A percentile compares a stretch with the other conserved stretches of the same genome.
phyloP scores from a whole-genome alignment of 495 filamentous ascomycete species.

The Tetracladium marchalianum region DNA sequence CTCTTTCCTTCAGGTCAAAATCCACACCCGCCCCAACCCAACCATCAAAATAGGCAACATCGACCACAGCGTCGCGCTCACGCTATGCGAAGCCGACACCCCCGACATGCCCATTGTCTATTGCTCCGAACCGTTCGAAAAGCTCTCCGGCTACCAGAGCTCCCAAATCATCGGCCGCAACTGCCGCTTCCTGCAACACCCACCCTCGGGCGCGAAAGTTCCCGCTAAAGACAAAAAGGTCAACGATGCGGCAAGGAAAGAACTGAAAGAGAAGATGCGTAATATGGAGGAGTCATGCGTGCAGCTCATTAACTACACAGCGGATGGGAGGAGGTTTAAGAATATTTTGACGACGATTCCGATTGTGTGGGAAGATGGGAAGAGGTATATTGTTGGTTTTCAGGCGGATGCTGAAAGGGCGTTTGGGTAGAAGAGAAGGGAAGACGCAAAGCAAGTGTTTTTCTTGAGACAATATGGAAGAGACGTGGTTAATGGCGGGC shows the following conservation, averaged over 20 bases:
- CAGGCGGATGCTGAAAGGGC: conserved; percentile 20
- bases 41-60: conserved; percentile 33
- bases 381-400: conserved; percentile 33
- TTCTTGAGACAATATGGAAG: no score
- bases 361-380: conserved; percentile 21
- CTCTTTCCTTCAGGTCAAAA: conserved; percentile 21
- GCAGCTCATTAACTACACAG: conserved; percentile 39
- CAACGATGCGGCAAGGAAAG: conserved; percentile 25
- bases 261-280: conserved; percentile 31
- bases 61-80: conserved; percentile 35
- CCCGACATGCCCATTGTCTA: conserved; percentile 40
- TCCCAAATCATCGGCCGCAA: conserved; percentile 35
- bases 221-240: conserved; percentile 20
- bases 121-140: conserved; percentile 30
- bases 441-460: no score
- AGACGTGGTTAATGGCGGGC: no score
- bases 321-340: conserved; percentile 31
- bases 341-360: conserved; percentile 42
- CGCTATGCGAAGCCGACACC: conserved; percentile 35
- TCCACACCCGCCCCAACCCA: conserved; percentile 32
- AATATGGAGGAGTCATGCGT: conserved; percentile 30
- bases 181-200: conserved; percentile 44
- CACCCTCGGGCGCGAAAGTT: conserved; percentile 16
- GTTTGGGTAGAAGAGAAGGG: not conserved
- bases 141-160: conserved; percentile 33